Evolutionary conservation across 2,329 filamentous ascomycete species (phyloP), one percentile per base, ranked within the genome.

Genomic region (Sarocladium strictum): DNA sequence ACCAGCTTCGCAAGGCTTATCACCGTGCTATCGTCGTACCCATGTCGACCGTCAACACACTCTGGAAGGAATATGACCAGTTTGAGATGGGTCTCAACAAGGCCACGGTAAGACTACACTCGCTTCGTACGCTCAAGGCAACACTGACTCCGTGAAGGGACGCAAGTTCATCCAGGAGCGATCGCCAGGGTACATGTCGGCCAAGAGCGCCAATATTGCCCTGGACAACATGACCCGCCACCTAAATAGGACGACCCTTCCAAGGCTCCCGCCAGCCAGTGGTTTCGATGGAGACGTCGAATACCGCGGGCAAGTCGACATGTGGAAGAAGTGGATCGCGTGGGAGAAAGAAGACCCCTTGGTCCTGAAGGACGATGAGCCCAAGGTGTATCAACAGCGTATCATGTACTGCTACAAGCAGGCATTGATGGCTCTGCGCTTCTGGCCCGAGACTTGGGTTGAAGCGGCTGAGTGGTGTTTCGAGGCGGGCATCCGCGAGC

Each of bases 11-110:
- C 57, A 96, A 95, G 67, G 89, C 90, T 1, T 99, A 97, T 67
- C 92, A 97, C 64, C 87, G 87, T 53, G 93, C 93, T 14, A 89
- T 97, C 56, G 86, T 84, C 60, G 83, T 97, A 37, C 95, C 95
- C 3, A 96, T 90, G 59, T 83, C 86, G 54, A 87, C 87, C 29
- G 83, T 96, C 50, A 89, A 93, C 64, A 81, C 80, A 53, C 74
- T 99, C 14, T 99, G 94, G 95, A 96, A 95, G 68, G 93, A 99
- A 65, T 99, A 99, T 65, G 92, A 97, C 67, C 86, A 89, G 61
- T 99, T 99, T 65, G 94, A 99, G 72, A 91, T 94, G 82, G 84
- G 86, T 5, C 72, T 97, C 56, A 97, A 97, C 75, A 97, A 96
- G 70, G 83, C 90, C 60, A 95, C 91, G 40, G 89, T 92, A 78